phyloP scores from a whole-genome alignment of 495 filamentous ascomycete genomes.

The Podospora anserina region DNA sequence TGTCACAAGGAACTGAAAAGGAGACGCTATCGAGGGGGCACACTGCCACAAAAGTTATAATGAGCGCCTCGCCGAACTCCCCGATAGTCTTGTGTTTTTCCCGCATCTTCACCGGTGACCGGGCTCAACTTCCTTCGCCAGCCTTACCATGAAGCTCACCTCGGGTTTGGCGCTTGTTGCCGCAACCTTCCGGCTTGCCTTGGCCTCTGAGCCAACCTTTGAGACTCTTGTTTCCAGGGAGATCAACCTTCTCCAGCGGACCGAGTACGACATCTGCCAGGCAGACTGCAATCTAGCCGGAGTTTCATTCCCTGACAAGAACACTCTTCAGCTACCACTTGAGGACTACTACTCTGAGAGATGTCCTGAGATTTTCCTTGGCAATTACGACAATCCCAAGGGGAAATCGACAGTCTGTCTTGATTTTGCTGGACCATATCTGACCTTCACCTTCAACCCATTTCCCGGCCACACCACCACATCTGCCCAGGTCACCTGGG shows the following conservation, averaged over 20 bases:
- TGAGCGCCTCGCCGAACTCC: not conserved
- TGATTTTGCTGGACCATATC: slow-evolving; percentile 1
- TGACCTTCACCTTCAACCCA: slow-evolving; percentile 6
- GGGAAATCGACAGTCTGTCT: slow-evolving; percentile 2
- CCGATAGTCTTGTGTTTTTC: not conserved
- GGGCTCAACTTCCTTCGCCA: not conserved
- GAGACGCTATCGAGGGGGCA: not conserved
- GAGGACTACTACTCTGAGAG: slow-evolving; percentile 4
- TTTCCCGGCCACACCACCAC: slow-evolving; percentile 5
- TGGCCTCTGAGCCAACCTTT: not conserved
- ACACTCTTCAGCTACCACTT: slow-evolving; percentile 6
- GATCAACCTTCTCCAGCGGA: not conserved
- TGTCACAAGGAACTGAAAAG: not conserved
- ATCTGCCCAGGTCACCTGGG: slow-evolving; percentile 4
- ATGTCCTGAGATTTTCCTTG: slow-evolving; percentile 1
- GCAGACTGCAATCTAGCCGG: slow-evolving; percentile 8
- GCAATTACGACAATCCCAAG: not conserved
- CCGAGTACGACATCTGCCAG: slow-evolving; percentile 8
- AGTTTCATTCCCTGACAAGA: slow-evolving; percentile 3
- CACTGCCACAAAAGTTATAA: not conserved
- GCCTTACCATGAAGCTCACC: not conserved
- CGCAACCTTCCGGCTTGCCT: not conserved
- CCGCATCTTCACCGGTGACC: not conserved
- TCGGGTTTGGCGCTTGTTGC: not conserved
- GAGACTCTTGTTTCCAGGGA: not conserved